These are phyloP conservation scores for Chlorella sp. DNA, from an alignment of 139 green algal species.

Conservation along the genomic window DNA sequence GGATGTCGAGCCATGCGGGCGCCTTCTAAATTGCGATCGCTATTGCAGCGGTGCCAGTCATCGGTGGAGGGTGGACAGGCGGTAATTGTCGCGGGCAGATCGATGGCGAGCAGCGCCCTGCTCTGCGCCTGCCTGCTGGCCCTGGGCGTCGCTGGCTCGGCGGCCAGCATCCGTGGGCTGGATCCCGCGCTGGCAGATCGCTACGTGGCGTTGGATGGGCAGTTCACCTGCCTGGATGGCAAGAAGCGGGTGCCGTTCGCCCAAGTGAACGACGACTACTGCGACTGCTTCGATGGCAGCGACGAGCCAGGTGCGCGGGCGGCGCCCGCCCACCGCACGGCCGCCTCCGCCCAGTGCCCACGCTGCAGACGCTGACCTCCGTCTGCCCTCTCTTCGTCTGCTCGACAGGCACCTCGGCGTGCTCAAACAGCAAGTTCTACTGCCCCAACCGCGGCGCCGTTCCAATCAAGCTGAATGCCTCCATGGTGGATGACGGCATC, in stretches of 20 bases:
- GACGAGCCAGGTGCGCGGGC: slow-evolving; percentile 85
- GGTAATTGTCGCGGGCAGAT: no score
- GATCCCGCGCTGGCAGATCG: slow-evolving; percentile 14
- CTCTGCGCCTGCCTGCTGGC: no score
- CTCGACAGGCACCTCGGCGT: slow-evolving; percentile 87
- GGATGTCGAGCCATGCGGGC: no score
- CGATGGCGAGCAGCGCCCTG: no score
- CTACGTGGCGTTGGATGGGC: slow-evolving; percentile 24
- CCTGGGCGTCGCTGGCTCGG: not conserved
- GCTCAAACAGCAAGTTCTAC: slow-evolving; percentile 82
- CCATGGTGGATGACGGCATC: slow-evolving; percentile 93
- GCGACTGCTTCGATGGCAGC: slow-evolving; percentile 91
- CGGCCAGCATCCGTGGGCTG: slow-evolving; percentile 4
- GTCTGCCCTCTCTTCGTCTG: slow-evolving; percentile 1
- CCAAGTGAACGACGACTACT: slow-evolving; percentile 94
- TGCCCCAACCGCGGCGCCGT: slow-evolving; percentile 81
- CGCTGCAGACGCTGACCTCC: not conserved
- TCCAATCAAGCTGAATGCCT: slow-evolving; percentile 63
- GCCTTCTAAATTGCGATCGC: no score
- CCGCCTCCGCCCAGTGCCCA: not conserved
- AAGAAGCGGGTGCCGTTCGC: slow-evolving; percentile 46
- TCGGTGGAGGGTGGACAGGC: no score
- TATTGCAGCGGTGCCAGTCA: no score
- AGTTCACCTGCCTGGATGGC: slow-evolving; percentile 76
- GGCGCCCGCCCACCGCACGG: not conserved